phyloP scores from a whole-genome alignment of 2,329 filamentous ascomycete genomes.

The Endothia cerciana region DNA sequence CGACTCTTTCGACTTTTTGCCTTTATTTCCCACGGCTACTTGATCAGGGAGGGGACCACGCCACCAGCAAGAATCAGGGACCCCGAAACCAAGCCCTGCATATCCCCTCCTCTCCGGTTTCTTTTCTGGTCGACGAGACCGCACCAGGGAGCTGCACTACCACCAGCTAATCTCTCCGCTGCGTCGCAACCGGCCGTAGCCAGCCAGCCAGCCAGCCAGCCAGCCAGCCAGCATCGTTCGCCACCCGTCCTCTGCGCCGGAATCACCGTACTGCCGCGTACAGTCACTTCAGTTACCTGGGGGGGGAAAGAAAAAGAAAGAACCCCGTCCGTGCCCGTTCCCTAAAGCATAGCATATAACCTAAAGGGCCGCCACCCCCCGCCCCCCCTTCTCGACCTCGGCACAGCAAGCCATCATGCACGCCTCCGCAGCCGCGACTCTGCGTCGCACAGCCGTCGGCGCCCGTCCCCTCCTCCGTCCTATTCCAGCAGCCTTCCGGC shows the following conservation, averaged over 20 bases:
- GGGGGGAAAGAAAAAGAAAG: no score
- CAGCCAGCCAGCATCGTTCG: background rate
- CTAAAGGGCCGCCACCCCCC: background rate
- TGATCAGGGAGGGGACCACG: background rate
- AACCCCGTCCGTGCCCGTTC: background rate
- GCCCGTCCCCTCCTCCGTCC: conserved; percentile 15
- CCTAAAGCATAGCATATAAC: background rate
- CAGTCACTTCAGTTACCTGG: no score
- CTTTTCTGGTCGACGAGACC: background rate
- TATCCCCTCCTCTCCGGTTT: background rate
- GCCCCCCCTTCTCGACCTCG: background rate
- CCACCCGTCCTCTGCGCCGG: background rate
- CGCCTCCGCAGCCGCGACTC: conserved; percentile 28
- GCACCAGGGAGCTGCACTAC: conserved; percentile 2
- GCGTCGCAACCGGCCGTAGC: background rate
- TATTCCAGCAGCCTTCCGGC: conserved; percentile 15
- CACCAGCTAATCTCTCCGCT: background rate
- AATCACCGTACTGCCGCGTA: no score
- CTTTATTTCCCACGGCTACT: conserved; percentile 5
- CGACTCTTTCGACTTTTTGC: no score
- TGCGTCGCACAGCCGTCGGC: conserved; percentile 26
- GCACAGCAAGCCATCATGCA: conserved; percentile 20
- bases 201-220: background rate
- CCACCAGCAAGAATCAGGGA: background rate
- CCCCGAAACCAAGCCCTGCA: background rate